phyloP scores from a whole-genome alignment of 306 rosid genomes.

The Oemleria cerasiformis region DNA sequence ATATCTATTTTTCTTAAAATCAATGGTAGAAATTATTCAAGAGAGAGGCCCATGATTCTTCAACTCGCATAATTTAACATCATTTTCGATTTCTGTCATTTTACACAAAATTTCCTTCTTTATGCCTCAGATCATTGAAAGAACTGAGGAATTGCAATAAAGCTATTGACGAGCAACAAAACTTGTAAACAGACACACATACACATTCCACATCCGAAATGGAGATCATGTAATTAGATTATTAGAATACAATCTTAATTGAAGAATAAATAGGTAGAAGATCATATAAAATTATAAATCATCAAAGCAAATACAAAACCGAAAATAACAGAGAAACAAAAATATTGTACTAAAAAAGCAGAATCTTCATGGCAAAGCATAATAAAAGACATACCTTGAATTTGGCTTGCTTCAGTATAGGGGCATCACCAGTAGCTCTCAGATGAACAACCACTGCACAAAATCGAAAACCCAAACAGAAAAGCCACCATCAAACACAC shows the following conservation, averaged over 20 bases:
- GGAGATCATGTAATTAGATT: background rate
- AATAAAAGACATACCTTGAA: conserved; percentile 58
- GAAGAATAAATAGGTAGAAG: background rate
- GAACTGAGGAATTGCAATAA: background rate
- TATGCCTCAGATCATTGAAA: background rate
- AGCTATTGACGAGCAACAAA: background rate
- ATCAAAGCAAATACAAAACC: background rate
- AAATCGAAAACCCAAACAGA: conserved; percentile 21
- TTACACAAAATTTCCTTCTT: background rate
- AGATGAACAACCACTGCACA: conserved; percentile 86
- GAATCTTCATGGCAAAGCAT: background rate
- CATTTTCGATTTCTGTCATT: background rate
- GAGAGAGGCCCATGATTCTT: background rate
- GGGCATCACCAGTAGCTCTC: conserved; percentile 98
- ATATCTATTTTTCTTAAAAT: background rate
- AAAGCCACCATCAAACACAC: conserved; percentile 6
- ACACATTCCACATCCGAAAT: background rate
- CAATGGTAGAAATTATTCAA: background rate
- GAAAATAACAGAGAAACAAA: background rate
- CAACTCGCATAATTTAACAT: background rate
- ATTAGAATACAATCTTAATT: background rate
- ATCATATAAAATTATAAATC: conserved; percentile 3
- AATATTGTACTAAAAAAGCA: background rate
- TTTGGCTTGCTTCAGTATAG: conserved; percentile 87
- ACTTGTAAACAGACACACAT: background rate